Evolutionary conservation across 2,329 filamentous ascomycete genomes (phyloP), one percentile per base, ranked within the genome.

Genomic region (Laburnicola sp.): DNA sequence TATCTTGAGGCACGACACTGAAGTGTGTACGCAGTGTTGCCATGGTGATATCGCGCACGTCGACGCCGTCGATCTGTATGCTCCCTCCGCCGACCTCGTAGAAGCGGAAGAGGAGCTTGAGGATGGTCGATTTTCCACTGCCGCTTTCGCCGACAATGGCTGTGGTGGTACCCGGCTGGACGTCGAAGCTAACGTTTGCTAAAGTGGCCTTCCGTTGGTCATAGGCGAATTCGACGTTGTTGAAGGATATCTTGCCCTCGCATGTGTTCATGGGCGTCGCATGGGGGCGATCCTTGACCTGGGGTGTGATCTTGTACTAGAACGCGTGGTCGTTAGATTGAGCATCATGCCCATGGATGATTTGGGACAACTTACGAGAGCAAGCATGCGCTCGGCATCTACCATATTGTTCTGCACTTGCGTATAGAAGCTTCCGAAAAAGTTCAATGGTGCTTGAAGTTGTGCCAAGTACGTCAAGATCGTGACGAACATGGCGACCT

Each of bases 1-100:
- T 81, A 53, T 86, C 82, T 67, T 89, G 83, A 2, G 85, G 85
- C 0, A 88, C 85, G 9, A 86, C 77, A 21, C 84, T 84, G 25
- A 88, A 78, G 2, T 76, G 74, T 16, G 82, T 77, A 7, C 85
- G 78, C 2, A 88, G 72, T 38, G 80, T 84, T 48, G 78, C 74
- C 10, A 86, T 73, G 0, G 79, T 82, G 2, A 87, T 74, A 40
- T 81, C 71, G 9, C 80, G 76, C 21, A 87, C 76, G 56, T 84
- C 79, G 49, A 80, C 75, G 0, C 78, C 80, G 56, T 84, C 81
- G 31, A 85, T 78, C 0, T 66, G 68, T 48, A 85, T 82, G 10
- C 69, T 64, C 2, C 82, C 82, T 1, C 58, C 59, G 1, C 72
- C 74, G 3, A 81, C 74, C 48, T 85, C 81, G 69, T 84, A 84